phyloP scores from a whole-genome alignment of 805 yeast genomes.

The Groenewaldozyma tartarivorans region DNA sequence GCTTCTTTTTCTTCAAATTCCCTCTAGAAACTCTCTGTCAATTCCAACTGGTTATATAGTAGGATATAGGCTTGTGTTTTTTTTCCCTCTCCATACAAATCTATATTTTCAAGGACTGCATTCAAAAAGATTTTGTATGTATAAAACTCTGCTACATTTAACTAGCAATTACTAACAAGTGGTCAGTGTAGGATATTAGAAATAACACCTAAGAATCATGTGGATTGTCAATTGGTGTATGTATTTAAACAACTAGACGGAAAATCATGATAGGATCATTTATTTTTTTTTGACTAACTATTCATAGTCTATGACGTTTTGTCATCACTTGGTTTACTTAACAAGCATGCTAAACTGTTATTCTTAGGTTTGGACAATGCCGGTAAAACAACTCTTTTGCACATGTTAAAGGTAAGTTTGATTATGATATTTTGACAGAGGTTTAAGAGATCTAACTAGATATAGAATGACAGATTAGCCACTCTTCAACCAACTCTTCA shows the following conservation, averaged over 20 bases:
- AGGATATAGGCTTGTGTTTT: too few relatives aligned
- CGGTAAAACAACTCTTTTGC: constrained; percentile 86
- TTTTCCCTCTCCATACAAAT: too few relatives aligned
- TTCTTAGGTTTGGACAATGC: constrained; percentile 97
- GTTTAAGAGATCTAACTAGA: not conserved
- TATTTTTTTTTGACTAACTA: constrained; percentile 2
- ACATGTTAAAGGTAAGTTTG: constrained; percentile 49
- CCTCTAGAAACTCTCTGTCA: too few relatives aligned
- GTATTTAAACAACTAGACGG: constrained; percentile 13
- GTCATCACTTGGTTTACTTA: constrained; percentile 74
- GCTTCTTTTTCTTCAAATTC: too few relatives aligned
- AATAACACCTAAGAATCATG: constrained; percentile 23
- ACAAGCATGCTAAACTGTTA: constrained; percentile 91
- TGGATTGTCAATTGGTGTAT: constrained; percentile 40
- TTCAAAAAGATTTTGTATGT: too few relatives aligned
- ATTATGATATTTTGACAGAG: not conserved
- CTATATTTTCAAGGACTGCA: too few relatives aligned
- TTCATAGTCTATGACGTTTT: constrained; percentile 57
- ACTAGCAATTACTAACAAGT: too few relatives aligned
- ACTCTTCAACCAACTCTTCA: constrained; percentile 96
- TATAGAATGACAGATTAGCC: constrained; percentile 83
- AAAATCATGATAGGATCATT: not conserved
- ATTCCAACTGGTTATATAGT: too few relatives aligned
- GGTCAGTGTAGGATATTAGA: too few relatives aligned
- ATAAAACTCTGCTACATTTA: too few relatives aligned